Evolutionary conservation across 2,329 filamentous ascomycete species (phyloP).

Genomic region (Grosmannia penicillata): DNA sequence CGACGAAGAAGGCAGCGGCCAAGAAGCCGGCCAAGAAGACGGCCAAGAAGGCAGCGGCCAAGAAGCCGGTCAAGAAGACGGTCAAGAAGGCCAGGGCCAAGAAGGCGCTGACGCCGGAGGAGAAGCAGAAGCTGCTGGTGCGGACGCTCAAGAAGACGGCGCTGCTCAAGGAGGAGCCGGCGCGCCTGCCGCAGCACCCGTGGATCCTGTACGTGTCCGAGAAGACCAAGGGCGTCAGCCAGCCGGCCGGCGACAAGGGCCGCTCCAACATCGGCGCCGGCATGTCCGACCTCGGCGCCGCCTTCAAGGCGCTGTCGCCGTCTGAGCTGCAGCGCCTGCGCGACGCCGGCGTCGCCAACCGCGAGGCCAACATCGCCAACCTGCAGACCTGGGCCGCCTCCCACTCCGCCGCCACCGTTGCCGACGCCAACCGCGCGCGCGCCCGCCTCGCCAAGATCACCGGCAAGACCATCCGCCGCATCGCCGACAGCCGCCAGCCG

Average conservation of each 20-base stretch:
- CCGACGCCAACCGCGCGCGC: constrained; percentile 33
- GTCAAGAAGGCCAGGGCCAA: constrained; percentile 10
- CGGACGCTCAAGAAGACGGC: constrained; percentile 24
- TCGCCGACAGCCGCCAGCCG: constrained; percentile 34
- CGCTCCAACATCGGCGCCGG: constrained; percentile 6
- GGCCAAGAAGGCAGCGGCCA: constrained; percentile 12
- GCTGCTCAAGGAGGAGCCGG: constrained; percentile 26
- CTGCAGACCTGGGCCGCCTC: constrained; percentile 34
- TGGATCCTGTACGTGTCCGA: constrained; percentile 26
- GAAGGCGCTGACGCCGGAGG: constrained; percentile 23
- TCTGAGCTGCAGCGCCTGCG: constrained; percentile 25
- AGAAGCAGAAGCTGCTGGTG: constrained; percentile 19
- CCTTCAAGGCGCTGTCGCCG: constrained; percentile 25
- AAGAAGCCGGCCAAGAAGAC: constrained; percentile 15
- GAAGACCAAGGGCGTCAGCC: constrained; percentile 13
- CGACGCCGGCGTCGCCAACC: constrained; percentile 23
- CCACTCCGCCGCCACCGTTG: constrained; percentile 23
- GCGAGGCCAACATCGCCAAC: constrained; percentile 21
- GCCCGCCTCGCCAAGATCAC: constrained; percentile 21
- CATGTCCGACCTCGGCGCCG: constrained; percentile 15
- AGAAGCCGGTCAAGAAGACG: constrained; percentile 13
- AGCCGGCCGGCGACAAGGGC: not conserved
- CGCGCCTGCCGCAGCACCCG: constrained; percentile 14
- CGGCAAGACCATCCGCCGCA: constrained; percentile 13
- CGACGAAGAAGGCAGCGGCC: constrained; percentile 12